Evolutionary conservation across 2,329 filamentous ascomycete genomes (phyloP), one percentile per base, ranked within the genome.

Genomic region (Fusarium gaditjirri): DNA sequence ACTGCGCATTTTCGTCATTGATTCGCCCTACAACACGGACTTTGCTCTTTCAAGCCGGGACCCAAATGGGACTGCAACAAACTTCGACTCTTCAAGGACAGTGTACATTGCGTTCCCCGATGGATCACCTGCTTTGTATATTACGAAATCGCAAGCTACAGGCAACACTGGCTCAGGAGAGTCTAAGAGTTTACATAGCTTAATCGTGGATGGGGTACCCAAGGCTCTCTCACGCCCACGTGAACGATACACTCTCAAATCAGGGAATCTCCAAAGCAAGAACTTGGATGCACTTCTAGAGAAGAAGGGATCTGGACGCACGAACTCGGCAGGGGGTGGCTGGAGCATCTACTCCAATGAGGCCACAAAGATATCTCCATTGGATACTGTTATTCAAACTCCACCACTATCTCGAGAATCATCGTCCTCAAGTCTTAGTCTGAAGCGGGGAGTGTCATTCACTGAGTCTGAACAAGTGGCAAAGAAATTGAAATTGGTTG

Each of bases 101-200:
- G 88, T 97, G 42, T 96, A 94, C 77, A 85, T 97, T 67, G 92
- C 93, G 4, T 95, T 97, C 75, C 94, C 94, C 0, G 91, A 95
- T 77, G 92, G 91, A 38, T 92, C 93, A 16, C 93, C 94, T 0
- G 91, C 91, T 70, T 84, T 97, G 47, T 97, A 94, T 79, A 84
- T 90, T 46, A 88, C 88, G 55, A 89, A 85, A 65, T 83, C 86
- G 10, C 84, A 86, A 64, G 79, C 83, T 27, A 79, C 81, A 0
- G 83, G 84, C 4, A 75, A 84, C 0, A 80, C 83, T 16, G 79
- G 82, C 6, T 76, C 81, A 1, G 82, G 83, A 16, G 91, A 93
- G 66, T 84, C 86, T 8, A 88, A 88, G 54, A 92, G 89, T 73
- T 82, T 96, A 31, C 89, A 91, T 60, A 89, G 88, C 42, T 84